These are phyloP conservation scores for Geotrichum armillariae DNA, from an alignment of 1,139 yeast genomes.

Conservation along the genomic window DNA sequence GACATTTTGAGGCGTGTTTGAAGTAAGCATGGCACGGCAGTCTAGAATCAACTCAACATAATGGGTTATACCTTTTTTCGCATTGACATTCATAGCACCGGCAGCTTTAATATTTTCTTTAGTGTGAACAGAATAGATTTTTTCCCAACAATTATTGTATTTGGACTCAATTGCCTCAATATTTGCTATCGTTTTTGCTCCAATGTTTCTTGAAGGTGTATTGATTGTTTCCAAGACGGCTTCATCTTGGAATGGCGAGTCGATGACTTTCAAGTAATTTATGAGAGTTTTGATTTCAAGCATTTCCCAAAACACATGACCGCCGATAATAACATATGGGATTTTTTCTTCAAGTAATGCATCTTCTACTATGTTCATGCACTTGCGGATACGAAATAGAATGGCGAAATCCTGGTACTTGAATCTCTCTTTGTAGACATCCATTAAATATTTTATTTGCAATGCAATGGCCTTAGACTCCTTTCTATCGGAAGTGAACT, in stretches of 20 bases:
- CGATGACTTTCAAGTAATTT: conserved; percentile 62
- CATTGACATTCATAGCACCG: conserved; percentile 18
- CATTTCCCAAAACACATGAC: conserved; percentile 16
- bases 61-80: conserved; percentile 24
- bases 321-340: conserved; percentile 54
- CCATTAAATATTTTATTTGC: conserved; percentile 47
- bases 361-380: conserved; percentile 60
- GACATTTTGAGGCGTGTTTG: conserved; percentile 6
- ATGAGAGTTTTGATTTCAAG: conserved; percentile 40
- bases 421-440: conserved; percentile 34
- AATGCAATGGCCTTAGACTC: conserved; percentile 63
- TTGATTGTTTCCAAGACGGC: conserved; percentile 61
- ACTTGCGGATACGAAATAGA: conserved; percentile 61
- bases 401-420: conserved; percentile 64
- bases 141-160: conserved; percentile 1
- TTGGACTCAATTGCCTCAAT: conserved; percentile 11
- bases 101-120: background rate
- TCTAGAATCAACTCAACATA: conserved; percentile 13
- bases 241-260: conserved; percentile 52
- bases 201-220: conserved; percentile 71
- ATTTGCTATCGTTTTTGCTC: conserved; percentile 51
- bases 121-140: background rate
- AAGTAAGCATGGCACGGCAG: conserved; percentile 6
- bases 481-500: conserved; percentile 43
- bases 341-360: conserved; percentile 55